phyloP scores from a whole-genome alignment of 2,329 filamentous ascomycete species.

The Trichoderma semiorbis region DNA sequence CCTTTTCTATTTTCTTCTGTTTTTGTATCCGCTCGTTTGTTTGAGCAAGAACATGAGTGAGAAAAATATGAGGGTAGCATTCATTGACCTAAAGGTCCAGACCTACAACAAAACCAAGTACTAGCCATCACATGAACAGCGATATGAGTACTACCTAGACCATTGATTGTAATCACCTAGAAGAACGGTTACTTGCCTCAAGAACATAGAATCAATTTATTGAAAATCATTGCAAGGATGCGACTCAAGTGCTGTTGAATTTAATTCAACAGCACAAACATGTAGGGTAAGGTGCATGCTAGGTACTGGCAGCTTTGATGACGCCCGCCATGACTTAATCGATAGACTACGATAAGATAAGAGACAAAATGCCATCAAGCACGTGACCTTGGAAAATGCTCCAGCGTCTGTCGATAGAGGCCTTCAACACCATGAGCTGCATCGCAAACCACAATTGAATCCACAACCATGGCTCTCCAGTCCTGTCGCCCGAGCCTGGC shows the following conservation, averaged over 20 bases:
- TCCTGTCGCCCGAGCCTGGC: constrained; percentile 31
- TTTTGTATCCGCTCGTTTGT: neutral
- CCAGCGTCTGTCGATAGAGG: neutral
- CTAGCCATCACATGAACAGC: neutral
- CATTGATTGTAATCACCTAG: neutral
- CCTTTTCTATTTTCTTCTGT: neutral
- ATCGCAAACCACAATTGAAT: constrained; percentile 15
- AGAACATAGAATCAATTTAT: neutral
- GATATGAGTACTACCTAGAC: accelerated
- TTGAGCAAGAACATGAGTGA: neutral
- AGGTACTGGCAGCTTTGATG: neutral
- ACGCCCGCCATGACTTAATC: neutral
- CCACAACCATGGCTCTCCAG: constrained; percentile 33
- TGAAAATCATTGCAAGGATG: neutral
- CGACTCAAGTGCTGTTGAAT: neutral
- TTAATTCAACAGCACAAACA: neutral
- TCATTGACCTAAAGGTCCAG: neutral
- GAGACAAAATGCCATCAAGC: constrained; percentile 1
- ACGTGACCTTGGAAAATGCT: constrained; percentile 21
- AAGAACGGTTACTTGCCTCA: accelerated
- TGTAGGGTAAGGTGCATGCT: neutral
- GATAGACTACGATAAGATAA: constrained; percentile 14
- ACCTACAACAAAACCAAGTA: neutral
- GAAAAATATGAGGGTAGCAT: accelerated
- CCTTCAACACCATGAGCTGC: constrained; percentile 7